Evolutionary conservation across 1,284 basidiomycete species (phyloP), one percentile per base, ranked within the genome.

Genomic region (Naganishia albida): DNA sequence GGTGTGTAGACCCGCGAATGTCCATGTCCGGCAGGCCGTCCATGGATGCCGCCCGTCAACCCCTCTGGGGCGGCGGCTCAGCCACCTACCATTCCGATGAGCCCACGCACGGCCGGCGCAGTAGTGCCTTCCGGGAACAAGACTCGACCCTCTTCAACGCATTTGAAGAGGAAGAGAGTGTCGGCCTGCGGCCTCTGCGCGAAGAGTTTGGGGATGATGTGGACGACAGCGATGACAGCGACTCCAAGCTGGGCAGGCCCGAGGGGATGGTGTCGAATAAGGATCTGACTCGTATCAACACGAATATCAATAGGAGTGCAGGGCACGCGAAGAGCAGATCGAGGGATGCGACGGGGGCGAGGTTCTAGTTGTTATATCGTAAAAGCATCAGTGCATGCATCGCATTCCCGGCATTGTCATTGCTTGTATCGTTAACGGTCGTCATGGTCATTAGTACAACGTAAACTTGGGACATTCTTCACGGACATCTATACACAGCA

Each of bases 91-190:
- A 73, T 53, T 52, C 76, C 30, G 78, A 77, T 71, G 71, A 79
- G 69, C 77, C 72, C 25, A 71, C 72, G 3, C 82, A 84, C 71
- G 81, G 80, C 25, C 77, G 83, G 53, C 76, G 82, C 53, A 77
- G 77, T 54, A 86, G 85, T 40, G 77, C 87, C 25, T 87, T 87
- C 72, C 84, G 85, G 49, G 80, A 83, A 10, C 87, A 88, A 70
- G 76, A 79, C 62, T 75, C 74, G 28, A 78, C 76, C 0, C 70
- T 79, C 4, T 78, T 80, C 70, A 74, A 72, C 63, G 75, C 77
- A 28, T 76, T 79, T 64, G 74, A 74, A 63, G 77, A 78, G 64
- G 78, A 78, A 63, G 75, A 78, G 42, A 72, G 67, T 51, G 72
- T 81, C 43, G 74, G 77, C 3, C 68, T 81, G 51, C 57, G 57